Evolutionary conservation across 495 filamentous ascomycete genomes (phyloP).

Genomic region (Chaetomium cochliodes): DNA sequence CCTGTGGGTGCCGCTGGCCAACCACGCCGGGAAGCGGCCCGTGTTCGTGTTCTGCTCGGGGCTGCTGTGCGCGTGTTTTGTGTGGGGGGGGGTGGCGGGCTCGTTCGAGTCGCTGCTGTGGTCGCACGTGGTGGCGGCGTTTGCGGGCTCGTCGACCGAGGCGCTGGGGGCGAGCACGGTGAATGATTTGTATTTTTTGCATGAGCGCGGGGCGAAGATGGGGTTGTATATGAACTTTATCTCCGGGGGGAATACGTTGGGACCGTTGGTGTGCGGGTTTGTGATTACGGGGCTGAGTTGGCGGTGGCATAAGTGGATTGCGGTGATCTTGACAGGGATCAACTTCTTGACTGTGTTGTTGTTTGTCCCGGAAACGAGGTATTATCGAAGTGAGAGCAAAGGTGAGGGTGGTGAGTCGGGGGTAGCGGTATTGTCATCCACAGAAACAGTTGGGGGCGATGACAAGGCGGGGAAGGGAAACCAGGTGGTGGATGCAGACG

Average conservation of each 20-base stretch:
- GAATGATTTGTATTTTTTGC: constrained; percentile 45
- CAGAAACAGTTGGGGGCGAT: not conserved
- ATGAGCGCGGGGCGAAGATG: constrained; percentile 44
- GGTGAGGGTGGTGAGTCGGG: not conserved
- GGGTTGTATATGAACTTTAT: constrained; percentile 45
- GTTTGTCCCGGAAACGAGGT: constrained; percentile 44
- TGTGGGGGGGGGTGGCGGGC: constrained; percentile 35
- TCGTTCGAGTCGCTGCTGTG: constrained; percentile 38
- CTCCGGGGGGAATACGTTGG: constrained; percentile 40
- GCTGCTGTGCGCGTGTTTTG: constrained; percentile 36
- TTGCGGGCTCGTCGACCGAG: constrained; percentile 39
- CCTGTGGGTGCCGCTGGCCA: constrained; percentile 56
- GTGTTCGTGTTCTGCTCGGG: constrained; percentile 47
- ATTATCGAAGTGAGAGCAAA: constrained; percentile 32
- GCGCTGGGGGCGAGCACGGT: constrained; percentile 43
- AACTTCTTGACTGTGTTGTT: constrained; percentile 40
- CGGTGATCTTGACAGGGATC: constrained; percentile 34
- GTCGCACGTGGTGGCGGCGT: constrained; percentile 40
- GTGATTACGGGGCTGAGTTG: constrained; percentile 41
- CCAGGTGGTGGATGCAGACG: not conserved
- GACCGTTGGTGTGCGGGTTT: constrained; percentile 44
- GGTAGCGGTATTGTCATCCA: not conserved
- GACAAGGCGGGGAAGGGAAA: not conserved
- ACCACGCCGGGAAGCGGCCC: constrained; percentile 56
- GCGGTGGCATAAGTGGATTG: constrained; percentile 43